Conservation (phyloP, 257 asterid genomes). For the Nicotiana noctiflora region DNA sequence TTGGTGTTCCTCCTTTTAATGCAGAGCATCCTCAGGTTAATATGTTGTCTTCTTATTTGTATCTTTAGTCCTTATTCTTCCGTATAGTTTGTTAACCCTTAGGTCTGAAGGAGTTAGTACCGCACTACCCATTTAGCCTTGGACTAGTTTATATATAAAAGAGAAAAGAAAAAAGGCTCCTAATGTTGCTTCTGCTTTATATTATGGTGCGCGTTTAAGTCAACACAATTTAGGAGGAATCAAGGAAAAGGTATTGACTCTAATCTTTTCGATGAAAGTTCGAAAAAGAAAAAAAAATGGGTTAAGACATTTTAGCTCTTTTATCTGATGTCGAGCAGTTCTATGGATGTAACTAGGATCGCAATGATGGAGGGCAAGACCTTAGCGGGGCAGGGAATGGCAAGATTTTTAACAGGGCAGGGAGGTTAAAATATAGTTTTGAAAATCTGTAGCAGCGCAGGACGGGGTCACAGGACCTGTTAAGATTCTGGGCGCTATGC, state of each 20-base stretch:
- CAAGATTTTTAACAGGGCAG: too few relatives aligned
- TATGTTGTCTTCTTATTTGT: conserved; percentile 13
- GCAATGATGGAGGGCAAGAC: too few relatives aligned
- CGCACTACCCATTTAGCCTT: background rate
- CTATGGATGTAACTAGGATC: background rate
- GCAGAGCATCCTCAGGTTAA: conserved; percentile 99
- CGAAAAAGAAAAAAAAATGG: background rate
- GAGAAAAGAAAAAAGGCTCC: background rate
- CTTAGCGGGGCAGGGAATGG: too few relatives aligned
- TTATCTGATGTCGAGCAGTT: background rate
- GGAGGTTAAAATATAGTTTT: too few relatives aligned
- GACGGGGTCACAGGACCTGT: too few relatives aligned
- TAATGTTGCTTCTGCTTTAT: background rate
- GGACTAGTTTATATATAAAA: background rate
- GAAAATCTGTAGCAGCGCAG: too few relatives aligned
- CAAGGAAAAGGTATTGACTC: background rate
- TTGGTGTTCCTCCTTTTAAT: conserved; percentile 97
- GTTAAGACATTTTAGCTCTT: background rate
- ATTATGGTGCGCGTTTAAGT: background rate
- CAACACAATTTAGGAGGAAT: background rate
- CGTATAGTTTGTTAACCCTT: background rate
- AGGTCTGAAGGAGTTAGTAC: background rate
- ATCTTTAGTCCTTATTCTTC: background rate
- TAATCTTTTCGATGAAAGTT: background rate
- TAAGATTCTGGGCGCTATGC: too few relatives aligned